These are phyloP conservation scores for Yarrowia porcina DNA, from an alignment of 805 yeast genomes.

Conservation along the genomic window DNA sequence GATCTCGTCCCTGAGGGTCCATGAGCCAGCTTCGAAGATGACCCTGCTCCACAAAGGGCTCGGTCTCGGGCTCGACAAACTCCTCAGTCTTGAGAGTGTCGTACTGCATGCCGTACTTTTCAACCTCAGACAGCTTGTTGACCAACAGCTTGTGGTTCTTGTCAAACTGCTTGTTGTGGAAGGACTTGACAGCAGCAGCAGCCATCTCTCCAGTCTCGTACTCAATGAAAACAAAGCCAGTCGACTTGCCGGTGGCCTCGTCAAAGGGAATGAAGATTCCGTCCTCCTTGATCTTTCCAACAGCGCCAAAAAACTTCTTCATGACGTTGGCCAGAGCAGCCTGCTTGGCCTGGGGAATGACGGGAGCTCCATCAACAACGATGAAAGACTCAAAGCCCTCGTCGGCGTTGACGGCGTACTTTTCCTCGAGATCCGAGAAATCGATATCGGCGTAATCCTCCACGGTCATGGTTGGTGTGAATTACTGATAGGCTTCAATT, in stretches of 20 bases:
- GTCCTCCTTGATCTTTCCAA: constrained; percentile 63
- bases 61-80: constrained; percentile 67
- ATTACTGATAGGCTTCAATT: background rate
- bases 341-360: constrained; percentile 86
- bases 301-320: constrained; percentile 70
- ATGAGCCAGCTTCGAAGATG: constrained; percentile 88
- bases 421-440: constrained; percentile 78
- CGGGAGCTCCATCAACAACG: constrained; percentile 92
- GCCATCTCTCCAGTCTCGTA: constrained; percentile 66
- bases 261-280: constrained; percentile 79
- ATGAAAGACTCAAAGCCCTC: constrained; percentile 70
- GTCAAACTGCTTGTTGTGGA: constrained; percentile 88
- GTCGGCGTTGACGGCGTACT: constrained; percentile 61
- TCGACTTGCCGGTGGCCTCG: constrained; percentile 59
- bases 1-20: constrained; percentile 87
- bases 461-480: constrained; percentile 1
- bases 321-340: constrained; percentile 82
- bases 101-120: constrained; percentile 66
- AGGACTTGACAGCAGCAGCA: constrained; percentile 69
- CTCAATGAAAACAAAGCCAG: constrained; percentile 80
- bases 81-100: constrained; percentile 47
- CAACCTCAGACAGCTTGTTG: constrained; percentile 79
- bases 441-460: constrained; percentile 46
- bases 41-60: constrained; percentile 71
- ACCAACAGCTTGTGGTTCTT: constrained; percentile 85